Evolutionary conservation across 2,329 filamentous ascomycete genomes (phyloP).

Genomic region (Colletotrichum spinosum): DNA sequence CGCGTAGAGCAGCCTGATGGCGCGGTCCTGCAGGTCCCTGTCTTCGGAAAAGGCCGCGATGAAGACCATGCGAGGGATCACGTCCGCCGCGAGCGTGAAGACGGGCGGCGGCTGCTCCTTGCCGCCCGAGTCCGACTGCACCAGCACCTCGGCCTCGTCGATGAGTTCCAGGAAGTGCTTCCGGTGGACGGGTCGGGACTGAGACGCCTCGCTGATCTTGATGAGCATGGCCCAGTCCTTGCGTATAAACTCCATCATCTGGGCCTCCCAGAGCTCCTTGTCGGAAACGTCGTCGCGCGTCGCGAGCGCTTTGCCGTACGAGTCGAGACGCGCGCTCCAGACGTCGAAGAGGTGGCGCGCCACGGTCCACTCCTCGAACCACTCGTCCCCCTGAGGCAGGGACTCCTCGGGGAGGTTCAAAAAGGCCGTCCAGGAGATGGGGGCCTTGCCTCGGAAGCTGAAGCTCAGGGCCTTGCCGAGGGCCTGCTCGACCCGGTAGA

Average conservation of each 20-base stretch:
- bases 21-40: neutral
- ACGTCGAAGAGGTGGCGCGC: neutral
- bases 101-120: neutral
- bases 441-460: neutral
- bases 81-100: conserved; percentile 19
- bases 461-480: conserved; percentile 5
- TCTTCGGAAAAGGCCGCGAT: neutral
- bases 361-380: conserved; percentile 1
- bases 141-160: conserved; percentile 2
- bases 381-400: neutral
- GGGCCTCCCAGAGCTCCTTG: conserved; percentile 7
- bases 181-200: neutral
- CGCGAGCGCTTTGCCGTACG: neutral
- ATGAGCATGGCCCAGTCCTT: conserved; percentile 6
- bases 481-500: neutral
- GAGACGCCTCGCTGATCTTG: neutral
- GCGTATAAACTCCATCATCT: conserved; percentile 1
- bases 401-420: conserved; percentile 4
- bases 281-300: neutral
- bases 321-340: conserved; percentile 8
- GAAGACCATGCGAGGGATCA: conserved; percentile 14
- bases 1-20: conserved; percentile 34
- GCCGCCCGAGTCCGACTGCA: neutral
- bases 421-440: neutral
- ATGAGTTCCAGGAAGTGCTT: neutral